phyloP scores from a whole-genome alignment of 2,329 filamentous ascomycete genomes.

The Paraphaeosphaeria minitans region DNA sequence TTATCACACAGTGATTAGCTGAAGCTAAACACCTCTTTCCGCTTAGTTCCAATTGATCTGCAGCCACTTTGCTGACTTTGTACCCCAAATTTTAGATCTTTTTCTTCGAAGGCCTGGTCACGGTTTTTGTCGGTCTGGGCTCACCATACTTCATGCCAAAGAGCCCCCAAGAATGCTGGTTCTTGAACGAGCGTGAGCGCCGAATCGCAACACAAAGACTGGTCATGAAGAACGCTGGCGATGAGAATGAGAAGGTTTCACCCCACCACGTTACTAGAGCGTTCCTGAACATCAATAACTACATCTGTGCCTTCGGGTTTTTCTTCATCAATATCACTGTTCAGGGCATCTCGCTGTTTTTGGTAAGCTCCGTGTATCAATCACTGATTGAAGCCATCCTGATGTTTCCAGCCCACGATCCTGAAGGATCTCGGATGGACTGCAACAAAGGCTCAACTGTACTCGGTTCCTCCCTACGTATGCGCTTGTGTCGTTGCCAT shows the following conservation, averaged over 20 bases:
- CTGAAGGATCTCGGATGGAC: slow-evolving; percentile 46
- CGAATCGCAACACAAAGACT: slow-evolving; percentile 61
- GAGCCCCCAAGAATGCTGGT: slow-evolving; percentile 55
- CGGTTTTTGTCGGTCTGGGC: slow-evolving; percentile 53
- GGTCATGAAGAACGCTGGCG: slow-evolving; percentile 54
- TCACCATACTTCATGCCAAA: slow-evolving; percentile 61
- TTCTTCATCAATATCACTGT: slow-evolving; percentile 67
- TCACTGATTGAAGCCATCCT: slow-evolving; percentile 4
- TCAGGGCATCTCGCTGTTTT: slow-evolving; percentile 51
- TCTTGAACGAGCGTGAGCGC: slow-evolving; percentile 59
- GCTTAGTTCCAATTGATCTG: too few relatives aligned
- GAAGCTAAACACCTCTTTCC: too few relatives aligned
- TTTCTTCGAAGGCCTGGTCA: slow-evolving; percentile 66
- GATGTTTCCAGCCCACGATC: slow-evolving; percentile 42
- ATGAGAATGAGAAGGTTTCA: slow-evolving; percentile 55
- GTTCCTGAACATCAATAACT: slow-evolving; percentile 63
- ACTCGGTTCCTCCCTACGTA: slow-evolving; percentile 48
- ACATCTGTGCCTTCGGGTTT: slow-evolving; percentile 63
- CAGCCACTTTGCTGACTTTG: too few relatives aligned
- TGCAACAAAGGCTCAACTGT: slow-evolving; percentile 45
- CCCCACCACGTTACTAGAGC: slow-evolving; percentile 57
- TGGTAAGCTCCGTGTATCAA: slow-evolving; percentile 30
- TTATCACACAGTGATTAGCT: too few relatives aligned
- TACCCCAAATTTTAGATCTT: slow-evolving; percentile 52
- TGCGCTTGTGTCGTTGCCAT: slow-evolving; percentile 46